Base-by-base conservation (phyloP, 2,329 filamentous ascomycete species). In the Ophiostoma himal-ulmi region DNA sequence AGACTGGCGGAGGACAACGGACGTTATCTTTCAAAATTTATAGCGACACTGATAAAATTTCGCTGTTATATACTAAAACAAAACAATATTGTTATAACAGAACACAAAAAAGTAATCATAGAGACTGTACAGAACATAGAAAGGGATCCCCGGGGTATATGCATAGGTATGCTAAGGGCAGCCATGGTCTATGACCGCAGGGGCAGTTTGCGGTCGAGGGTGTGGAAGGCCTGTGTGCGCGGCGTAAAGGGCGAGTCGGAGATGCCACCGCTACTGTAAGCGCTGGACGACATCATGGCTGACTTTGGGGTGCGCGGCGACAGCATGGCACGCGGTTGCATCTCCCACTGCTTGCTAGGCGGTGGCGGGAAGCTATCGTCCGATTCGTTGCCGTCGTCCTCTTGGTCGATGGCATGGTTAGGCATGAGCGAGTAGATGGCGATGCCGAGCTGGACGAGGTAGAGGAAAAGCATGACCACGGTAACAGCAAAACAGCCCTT, bases 401-500 rank as follows among this genome's bases (percentile, higher is more conserved):
- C 76, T 26, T 83, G 78, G 73, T 85, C 83, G 72, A 87, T 82
- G 37, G 81, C 80, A 74, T 84, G 82, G 76, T 85, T 88, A 7
- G 86, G 86, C 77, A 83, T 79, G 82, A 86, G 81, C 57, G 84
- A 83, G 79, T 85, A 89, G 70, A 89, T 78, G 66, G 85, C 83
- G 68, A 91, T 81, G 71, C 83, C 79, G 60, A 91, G 76, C 76
- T 89, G 88, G 69, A 83, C 73, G 69, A 87, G 71, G 39, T 62
- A 62, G 39, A 85, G 88, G 81, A 83, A 91, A 89, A 91, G 81
- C 86, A 92, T 88, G 74, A 89, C 82, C 17, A 89, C 79, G 0
- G 88, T 88, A 26, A 87, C 82, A 17, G 85, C 89, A 75, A 92
- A 90, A 17, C 84, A 83, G 69, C 83, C 86, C 77, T 92, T 90